A percentile compares a stretch with the other conserved stretches of the same genome.
phyloP scores from a whole-genome alignment of 2,329 filamentous ascomycete species.

The Clathrospora elynae region DNA sequence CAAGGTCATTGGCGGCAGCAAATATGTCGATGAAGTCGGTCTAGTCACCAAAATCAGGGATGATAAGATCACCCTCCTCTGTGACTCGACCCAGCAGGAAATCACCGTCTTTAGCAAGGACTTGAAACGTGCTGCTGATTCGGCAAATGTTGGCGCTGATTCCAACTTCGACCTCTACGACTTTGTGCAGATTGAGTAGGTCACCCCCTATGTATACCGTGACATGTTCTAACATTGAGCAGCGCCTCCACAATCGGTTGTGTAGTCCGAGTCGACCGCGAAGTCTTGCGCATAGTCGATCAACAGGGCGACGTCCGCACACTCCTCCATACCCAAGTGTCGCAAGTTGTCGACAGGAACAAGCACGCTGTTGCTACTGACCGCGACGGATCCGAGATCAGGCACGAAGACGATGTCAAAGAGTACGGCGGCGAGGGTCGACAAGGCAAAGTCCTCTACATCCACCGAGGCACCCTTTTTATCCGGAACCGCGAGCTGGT shows the following conservation, averaged over 20 bases:
- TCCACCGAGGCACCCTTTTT: constrained; percentile 91
- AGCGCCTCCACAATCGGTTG: constrained; percentile 86
- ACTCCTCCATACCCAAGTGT: constrained; percentile 87
- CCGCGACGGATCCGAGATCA: constrained; percentile 89
- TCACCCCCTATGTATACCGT: constrained; percentile 15
- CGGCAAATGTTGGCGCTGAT: constrained; percentile 81
- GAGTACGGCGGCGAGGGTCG: constrained; percentile 85
- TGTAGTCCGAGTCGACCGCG: constrained; percentile 92
- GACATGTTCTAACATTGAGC: constrained; percentile 16
- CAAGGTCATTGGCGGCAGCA: constrained; percentile 95
- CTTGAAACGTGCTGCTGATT: constrained; percentile 88
- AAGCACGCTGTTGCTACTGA: constrained; percentile 89
- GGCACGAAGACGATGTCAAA: constrained; percentile 87
- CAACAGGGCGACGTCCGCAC: constrained; percentile 84
- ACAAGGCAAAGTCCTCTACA: constrained; percentile 88
- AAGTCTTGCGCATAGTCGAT: constrained; percentile 86
- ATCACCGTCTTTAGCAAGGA: constrained; percentile 99
- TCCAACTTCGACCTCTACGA: constrained; percentile 92
- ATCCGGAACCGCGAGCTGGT: constrained; percentile 80
- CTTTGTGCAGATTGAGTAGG: constrained; percentile 85
- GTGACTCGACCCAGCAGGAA: constrained; percentile 89
- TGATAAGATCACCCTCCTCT: constrained; percentile 89
- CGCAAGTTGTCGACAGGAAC: constrained; percentile 82
- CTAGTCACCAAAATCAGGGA: constrained; percentile 95
- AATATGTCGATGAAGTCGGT: constrained; percentile 92